Base-by-base conservation (phyloP, 2,329 filamentous ascomycete genomes). In the Gaeumannomyces tritici region DNA sequence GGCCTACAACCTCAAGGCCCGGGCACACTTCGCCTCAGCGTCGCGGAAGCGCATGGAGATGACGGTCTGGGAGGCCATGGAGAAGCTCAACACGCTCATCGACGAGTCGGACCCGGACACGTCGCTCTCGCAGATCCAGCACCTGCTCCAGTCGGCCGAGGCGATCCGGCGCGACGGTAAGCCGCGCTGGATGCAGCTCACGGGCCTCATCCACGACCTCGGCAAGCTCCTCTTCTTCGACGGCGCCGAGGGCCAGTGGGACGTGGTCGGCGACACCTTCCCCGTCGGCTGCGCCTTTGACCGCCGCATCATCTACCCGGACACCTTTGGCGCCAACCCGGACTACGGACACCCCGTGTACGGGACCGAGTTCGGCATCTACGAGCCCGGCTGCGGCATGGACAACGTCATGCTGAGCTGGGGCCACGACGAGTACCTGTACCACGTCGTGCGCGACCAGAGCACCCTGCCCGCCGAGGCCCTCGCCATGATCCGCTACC, bases 21-120 rank as follows among this genome's bases (percentile, higher is more conserved):
- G 92, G 62, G 86, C 89, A 68, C 78, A 82, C 62, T 90, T 91
- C 77, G 78, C 86, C 74, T 81, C 80, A 66, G 83, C 86, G 65
- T 83, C 83, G 1, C 85, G 89, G 24, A 70, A 70, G 55, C 77
- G 80, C 62, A 85, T 88, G 21, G 82, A 89, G 74, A 91, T 96
- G 89, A 89, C 87, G 65, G 82, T 96, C 73, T 96, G 91, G 92
- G 81, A 96, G 73, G 92, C 92, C 26, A 95, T 96, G 77, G 90
- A 96, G 83, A 93, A 91, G 76, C 87, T 96, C 71, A 91, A 96
- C 82, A 91, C 89, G 0, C 83, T 96, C 61, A 89, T 96, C 73
- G 92, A 96, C 76, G 90, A 96, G 76, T 92, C 88, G 26, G 92
- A 96, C 77, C 92, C 92, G 1, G 91, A 96, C 77, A 96, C 92